Evolutionary conservation across 2,329 filamentous ascomycete species (phyloP), one percentile per base, ranked within the genome.

Genomic region (Emergomyces pasteurianus): DNA sequence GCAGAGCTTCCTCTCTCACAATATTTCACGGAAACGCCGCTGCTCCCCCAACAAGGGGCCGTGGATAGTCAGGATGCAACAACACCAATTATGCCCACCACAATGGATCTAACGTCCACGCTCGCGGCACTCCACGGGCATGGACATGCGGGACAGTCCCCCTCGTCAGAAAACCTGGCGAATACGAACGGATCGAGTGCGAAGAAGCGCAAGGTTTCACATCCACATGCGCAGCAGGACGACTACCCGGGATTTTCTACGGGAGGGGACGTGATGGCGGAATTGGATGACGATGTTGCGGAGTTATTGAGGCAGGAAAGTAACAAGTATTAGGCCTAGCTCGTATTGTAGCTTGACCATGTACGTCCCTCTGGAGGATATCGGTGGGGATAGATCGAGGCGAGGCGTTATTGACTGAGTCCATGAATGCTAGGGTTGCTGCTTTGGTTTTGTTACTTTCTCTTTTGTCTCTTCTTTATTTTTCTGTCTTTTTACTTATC

Each of bases 241-340:
- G 74, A 59, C 14, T 75, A 74, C 64, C 73, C 74, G 49, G 76
- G 78, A 47, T 79, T 78, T 65, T 77, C 79, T 1, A 75, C 77
- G 9, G 81, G 80, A 49, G 81, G 80, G 49, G 78, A 82, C 65
- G 79, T 78, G 34, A 79, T 81, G 74, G 77, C 75, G 14, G 83
- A 81, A 23, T 74, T 87, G 65, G 84, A 86, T 68, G 81, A 79
- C 8, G 83, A 86, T 70, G 80, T 86, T 55, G 81, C 81, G 10
- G 81, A 83, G 63, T 75, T 86, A 71, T 71, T 85, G 65, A 77
- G 79, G 60, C 77, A 78, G 62, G 77, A 79, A 63, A 74, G 71
- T 56, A 67, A 68, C 47, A 66, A 66, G 42, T 65, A 65, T 58
- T 63, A 49, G 59, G 21, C 6, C 7, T 31, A 28, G 23, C 21